Conservation (phyloP, 1,139 yeast species). For the Yamadazyma dushanensis region DNA sequence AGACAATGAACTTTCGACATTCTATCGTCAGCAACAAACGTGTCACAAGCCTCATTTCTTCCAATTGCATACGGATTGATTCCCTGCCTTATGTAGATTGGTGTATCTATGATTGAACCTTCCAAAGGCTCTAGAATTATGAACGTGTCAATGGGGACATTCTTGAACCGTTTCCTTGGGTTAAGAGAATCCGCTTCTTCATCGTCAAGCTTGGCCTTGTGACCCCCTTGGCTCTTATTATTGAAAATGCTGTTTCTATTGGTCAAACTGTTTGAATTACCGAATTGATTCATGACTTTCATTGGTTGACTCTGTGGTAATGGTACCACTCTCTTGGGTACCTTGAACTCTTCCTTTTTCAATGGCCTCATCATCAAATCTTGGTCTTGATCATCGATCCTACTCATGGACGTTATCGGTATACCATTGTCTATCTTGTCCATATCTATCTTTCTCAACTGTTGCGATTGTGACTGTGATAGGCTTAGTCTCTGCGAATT, state of each 20-base stretch:
- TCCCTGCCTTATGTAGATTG: constrained; percentile 63
- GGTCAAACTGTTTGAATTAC: neutral
- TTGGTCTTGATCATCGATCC: constrained; percentile 40
- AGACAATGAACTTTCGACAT: constrained; percentile 84
- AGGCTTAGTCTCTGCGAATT: constrained; percentile 44
- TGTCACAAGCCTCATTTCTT: constrained; percentile 59
- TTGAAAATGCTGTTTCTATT: constrained; percentile 1
- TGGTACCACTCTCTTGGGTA: constrained; percentile 44
- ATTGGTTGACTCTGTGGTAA: constrained; percentile 43
- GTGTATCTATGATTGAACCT: constrained; percentile 30
- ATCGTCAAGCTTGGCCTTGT: neutral
- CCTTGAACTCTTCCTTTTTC: constrained; percentile 40
- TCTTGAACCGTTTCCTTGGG: constrained; percentile 10
- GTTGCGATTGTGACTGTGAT: constrained; percentile 73
- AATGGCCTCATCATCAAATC: constrained; percentile 48
- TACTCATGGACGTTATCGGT: constrained; percentile 41
- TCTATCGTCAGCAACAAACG: constrained; percentile 64
- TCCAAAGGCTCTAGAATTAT: constrained; percentile 31
- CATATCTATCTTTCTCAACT: constrained; percentile 46
- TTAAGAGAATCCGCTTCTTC: neutral
- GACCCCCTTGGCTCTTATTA: constrained; percentile 1
- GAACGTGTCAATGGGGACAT: constrained; percentile 27
- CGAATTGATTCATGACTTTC: constrained; percentile 3
- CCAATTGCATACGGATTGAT: constrained; percentile 65
- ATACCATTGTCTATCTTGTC: constrained; percentile 36